Evolutionary conservation across 139 green algal species (phyloP), one percentile per base, ranked within the genome.

Genomic region (Auxenochlorella pyrenoidosa): DNA sequence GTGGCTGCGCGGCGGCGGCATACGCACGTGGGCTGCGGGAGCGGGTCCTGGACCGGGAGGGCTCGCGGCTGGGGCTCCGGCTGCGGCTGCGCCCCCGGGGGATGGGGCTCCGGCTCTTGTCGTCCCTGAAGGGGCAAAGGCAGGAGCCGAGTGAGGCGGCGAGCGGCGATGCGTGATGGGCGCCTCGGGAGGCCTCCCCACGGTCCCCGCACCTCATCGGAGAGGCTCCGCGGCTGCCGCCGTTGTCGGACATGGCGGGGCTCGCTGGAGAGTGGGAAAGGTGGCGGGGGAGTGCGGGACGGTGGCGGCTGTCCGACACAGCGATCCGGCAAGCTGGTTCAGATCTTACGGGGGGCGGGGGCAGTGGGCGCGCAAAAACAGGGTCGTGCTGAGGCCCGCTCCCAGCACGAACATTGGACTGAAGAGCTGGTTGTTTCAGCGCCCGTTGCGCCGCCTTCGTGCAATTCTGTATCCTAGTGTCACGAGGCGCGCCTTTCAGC

Each of bases 21-120:
- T 21, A 85, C 82, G 66, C 44, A 86, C 82, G 54, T 63, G 54
- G 82, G 82, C 82, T 86, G 82, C 82, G 80, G 47, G 36, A 79
- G 82, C 82, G 80, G 47, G 36, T 86, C 63, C 36, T 73, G 79
- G 44, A 75, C 79, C 58, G 75, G 59, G 79, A 43, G 51, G 54
- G 54, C 32, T 71, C 78, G 24, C 60, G 59, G 59, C 79, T 85
- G 26, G 79, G 79, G 79, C 79, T 85, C 38, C 60, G 40, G 40
- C 60, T 75, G 60, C 26, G 38, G 40, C 79, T 85, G 21, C 60
- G 59, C 24, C 38, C 59, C 26, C 60, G 79, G 5, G 79, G 79
- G 63, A 40, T 85, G 59, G 59, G 60, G 60, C 79, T 85, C 60
- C 40, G 41, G 60, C 60, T 76, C 60, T 41, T 76, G 6, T 76